phyloP scores from a whole-genome alignment of 805 yeast genomes.

The Kuraishia piskuri region DNA sequence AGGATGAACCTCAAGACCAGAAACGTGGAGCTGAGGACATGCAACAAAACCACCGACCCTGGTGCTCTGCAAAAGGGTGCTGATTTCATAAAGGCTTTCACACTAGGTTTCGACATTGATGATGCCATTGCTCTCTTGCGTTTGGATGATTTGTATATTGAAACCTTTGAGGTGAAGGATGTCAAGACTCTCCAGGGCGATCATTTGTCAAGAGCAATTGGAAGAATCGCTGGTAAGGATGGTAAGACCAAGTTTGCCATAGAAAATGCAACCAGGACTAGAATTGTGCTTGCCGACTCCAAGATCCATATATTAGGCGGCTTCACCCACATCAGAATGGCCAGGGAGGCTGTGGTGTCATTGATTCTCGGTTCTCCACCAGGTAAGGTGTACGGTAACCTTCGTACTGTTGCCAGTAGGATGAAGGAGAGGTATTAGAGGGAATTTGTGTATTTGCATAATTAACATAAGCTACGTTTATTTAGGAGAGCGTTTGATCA shows the following conservation, averaged over 20 bases:
- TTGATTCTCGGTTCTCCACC: slow-evolving; percentile 97
- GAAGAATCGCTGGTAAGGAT: slow-evolving; percentile 99
- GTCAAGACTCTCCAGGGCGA: slow-evolving; percentile 94
- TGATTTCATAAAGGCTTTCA: slow-evolving; percentile 91
- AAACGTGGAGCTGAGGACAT: slow-evolving; percentile 81
- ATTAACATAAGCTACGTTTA: not conserved
- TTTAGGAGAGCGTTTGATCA: too few species aligned
- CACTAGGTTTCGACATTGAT: slow-evolving; percentile 93
- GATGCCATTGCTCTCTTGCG: slow-evolving; percentile 93
- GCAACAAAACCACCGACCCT: slow-evolving; percentile 77
- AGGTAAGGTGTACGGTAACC: slow-evolving; percentile 94
- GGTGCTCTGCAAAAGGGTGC: slow-evolving; percentile 98
- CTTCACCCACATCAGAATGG: slow-evolving; percentile 93
- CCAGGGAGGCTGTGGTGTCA: slow-evolving; percentile 94
- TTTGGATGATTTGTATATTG: slow-evolving; percentile 92
- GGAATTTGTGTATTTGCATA: not conserved
- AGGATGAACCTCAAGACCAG: slow-evolving; percentile 88
- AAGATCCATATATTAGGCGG: slow-evolving; percentile 97
- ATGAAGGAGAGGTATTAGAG: slow-evolving; percentile 85
- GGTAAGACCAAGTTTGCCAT: slow-evolving; percentile 98
- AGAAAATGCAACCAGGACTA: slow-evolving; percentile 96
- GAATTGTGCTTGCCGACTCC: slow-evolving; percentile 94
- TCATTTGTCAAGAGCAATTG: slow-evolving; percentile 96
- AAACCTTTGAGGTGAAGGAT: slow-evolving; percentile 94
- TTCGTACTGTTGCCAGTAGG: slow-evolving; percentile 94